These are phyloP conservation scores for Colletotrichum spinosum DNA, from an alignment of 2,329 filamentous ascomycete species.

Conservation along the genomic window DNA sequence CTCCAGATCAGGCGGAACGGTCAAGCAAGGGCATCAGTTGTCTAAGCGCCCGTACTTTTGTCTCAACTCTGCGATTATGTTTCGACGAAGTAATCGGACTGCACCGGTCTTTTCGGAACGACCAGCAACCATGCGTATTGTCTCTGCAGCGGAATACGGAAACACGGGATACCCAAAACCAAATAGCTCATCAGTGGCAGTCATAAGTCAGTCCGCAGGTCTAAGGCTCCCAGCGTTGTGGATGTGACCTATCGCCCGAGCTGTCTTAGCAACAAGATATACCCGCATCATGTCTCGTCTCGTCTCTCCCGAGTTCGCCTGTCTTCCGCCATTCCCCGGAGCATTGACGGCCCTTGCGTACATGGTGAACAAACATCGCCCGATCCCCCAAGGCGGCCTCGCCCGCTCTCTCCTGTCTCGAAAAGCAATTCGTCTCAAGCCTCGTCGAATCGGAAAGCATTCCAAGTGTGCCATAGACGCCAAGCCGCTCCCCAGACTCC, in stretches of 20 bases:
- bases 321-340: conserved; percentile 32
- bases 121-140: neutral
- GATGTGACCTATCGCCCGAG: conserved; percentile 13
- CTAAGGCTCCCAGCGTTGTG: conserved; percentile 14
- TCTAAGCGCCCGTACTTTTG: conserved; percentile 23
- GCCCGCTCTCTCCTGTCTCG: conserved; percentile 26
- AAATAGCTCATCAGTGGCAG: conserved; percentile 3
- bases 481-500: conserved; percentile 19
- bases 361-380: conserved; percentile 21
- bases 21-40: conserved; percentile 27
- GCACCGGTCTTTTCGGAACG: neutral
- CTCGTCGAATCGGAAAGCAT: conserved; percentile 34
- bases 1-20: conserved; percentile 30
- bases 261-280: conserved; percentile 14
- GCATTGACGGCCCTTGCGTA: conserved; percentile 23
- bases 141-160: neutral
- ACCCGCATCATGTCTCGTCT: conserved; percentile 36
- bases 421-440: conserved; percentile 33
- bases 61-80: conserved; percentile 30
- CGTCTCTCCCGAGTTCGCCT: conserved; percentile 26
- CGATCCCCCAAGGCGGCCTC: conserved; percentile 29
- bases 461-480: conserved; percentile 26
- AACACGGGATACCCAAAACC: conserved; percentile 5
- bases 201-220: conserved; percentile 1
- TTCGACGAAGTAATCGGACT: conserved; percentile 27